These are phyloP conservation scores for Bothriochloa decipiens DNA, from an alignment of 176 grass and related monocot species.

Conservation along the genomic window DNA sequence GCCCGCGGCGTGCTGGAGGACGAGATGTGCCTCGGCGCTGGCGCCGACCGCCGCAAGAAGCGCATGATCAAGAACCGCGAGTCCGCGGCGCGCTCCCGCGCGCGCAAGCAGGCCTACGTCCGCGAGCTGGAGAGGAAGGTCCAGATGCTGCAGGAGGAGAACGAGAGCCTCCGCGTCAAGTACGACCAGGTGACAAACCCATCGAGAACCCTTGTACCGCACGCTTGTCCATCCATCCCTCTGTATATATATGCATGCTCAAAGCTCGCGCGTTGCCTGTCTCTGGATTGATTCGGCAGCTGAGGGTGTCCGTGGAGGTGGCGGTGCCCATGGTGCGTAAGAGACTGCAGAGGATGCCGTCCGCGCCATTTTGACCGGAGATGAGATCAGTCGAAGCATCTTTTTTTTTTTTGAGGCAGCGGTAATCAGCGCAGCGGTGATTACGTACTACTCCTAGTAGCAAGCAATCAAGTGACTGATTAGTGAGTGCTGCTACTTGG, in stretches of 20 bases:
- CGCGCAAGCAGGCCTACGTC: conserved; percentile 65
- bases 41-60: conserved; percentile 52
- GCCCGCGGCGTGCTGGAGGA: conserved; percentile 25
- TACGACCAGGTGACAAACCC: conserved; percentile 46
- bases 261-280: background rate
- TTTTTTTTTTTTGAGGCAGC: background rate
- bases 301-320: conserved; percentile 44
- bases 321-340: conserved; percentile 40
- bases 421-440: background rate
- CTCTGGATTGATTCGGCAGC: conserved; percentile 32
- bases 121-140: conserved; percentile 54
- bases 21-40: conserved; percentile 24
- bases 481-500: background rate
- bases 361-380: conserved; percentile 44
- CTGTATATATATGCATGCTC: background rate
- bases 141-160: conserved; percentile 47
- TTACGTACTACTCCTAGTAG: background rate
- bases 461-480: conserved; percentile 6
- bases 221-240: background rate
- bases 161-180: conserved; percentile 46
- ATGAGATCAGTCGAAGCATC: background rate
- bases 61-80: conserved; percentile 86
- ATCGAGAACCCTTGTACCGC: background rate
- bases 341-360: conserved; percentile 50
- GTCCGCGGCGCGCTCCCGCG: conserved; percentile 72